phyloP scores from a whole-genome alignment of 495 filamentous ascomycete species.

The Penicillium angulare region DNA sequence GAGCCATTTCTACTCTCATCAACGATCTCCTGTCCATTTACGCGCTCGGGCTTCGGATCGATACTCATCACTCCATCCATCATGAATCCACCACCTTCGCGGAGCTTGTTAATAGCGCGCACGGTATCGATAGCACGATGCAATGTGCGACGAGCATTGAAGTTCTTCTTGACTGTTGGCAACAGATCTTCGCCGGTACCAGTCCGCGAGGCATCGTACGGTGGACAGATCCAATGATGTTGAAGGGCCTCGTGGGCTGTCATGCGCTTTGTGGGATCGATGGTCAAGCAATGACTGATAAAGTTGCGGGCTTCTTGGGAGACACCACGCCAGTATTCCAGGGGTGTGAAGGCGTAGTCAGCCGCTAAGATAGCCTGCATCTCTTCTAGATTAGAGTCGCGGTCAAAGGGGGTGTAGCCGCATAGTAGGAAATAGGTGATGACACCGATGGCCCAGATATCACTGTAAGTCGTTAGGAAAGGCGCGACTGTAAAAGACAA shows the following conservation, averaged over 20 bases:
- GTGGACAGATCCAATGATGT: constrained; percentile 78
- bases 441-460: constrained; percentile 78
- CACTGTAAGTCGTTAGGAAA: constrained; percentile 37
- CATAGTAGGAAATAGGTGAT: constrained; percentile 97
- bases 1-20: constrained; percentile 31
- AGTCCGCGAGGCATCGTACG: constrained; percentile 32
- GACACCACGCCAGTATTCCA: constrained; percentile 95
- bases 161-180: constrained; percentile 97
- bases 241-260: constrained; percentile 92
- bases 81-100: constrained; percentile 75
- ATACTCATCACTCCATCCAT: constrained; percentile 78
- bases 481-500: too few species aligned
- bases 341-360: constrained; percentile 93
- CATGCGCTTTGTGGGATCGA: constrained; percentile 82
- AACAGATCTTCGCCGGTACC: constrained; percentile 70
- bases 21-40: constrained; percentile 41
- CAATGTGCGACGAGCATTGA: constrained; percentile 90
- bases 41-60: constrained; percentile 57
- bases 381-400: constrained; percentile 95
- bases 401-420: constrained; percentile 97
- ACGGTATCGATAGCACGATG: constrained; percentile 98
- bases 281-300: constrained; percentile 83
- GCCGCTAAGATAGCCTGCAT: constrained; percentile 98
- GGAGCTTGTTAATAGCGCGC: constrained; percentile 93
- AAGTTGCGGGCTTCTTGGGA: constrained; percentile 85